phyloP scores from a whole-genome alignment of 345 rosid genomes.

The Fremontodendron californicum region DNA sequence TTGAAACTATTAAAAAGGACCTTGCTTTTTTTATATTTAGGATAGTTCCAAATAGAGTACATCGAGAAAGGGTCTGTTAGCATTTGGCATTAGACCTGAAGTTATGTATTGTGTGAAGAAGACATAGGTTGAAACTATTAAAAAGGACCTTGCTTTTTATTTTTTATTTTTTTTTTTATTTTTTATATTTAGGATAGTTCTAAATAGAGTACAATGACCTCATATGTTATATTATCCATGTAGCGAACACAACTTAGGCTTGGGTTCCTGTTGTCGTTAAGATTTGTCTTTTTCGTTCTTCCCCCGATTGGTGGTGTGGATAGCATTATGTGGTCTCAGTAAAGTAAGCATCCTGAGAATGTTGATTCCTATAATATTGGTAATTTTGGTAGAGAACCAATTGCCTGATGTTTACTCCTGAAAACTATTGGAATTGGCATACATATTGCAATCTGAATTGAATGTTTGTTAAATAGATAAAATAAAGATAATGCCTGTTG shows the following conservation, averaged over 20 bases:
- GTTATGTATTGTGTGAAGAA: not conserved
- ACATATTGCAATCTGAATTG: not conserved
- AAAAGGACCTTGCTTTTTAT: conserved; percentile 1
- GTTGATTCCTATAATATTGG: not conserved
- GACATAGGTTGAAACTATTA: not conserved
- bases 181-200: not conserved
- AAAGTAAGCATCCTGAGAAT: not conserved
- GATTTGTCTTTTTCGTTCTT: not conserved
- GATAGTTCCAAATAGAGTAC: too few relatives aligned
- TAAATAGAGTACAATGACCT: not conserved
- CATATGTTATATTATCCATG: not conserved
- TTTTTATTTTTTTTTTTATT: too few relatives aligned
- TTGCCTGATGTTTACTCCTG: not conserved
- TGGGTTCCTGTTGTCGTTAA: not conserved
- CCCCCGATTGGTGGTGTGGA: not conserved
- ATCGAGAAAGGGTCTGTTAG: not conserved
- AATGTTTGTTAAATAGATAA: not conserved
- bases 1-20: too few relatives aligned
- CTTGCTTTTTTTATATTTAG: too few relatives aligned
- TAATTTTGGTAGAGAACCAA: not conserved
- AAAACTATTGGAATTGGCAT: not conserved
- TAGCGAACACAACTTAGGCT: not conserved
- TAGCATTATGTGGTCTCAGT: not conserved
- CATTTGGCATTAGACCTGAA: not conserved
- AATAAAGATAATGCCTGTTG: not conserved